Conservation (phyloP, 768 basidiomycete species). For the Neoboletus subvelutipes region DNA sequence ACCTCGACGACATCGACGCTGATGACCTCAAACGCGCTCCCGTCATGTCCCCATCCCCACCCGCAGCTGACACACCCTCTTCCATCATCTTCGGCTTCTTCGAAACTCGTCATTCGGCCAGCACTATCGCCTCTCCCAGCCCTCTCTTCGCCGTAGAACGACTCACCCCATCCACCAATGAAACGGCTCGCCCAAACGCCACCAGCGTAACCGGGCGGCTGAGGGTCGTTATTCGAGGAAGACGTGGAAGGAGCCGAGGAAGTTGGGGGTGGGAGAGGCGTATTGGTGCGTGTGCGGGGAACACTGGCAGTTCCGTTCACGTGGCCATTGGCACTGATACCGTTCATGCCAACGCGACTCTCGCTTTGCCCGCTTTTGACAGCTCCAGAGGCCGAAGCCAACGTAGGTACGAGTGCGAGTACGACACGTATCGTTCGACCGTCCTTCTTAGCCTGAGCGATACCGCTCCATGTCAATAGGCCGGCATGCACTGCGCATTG, state of each 20-base stretch:
- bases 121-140: constrained; percentile 30
- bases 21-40: constrained; percentile 71
- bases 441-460: constrained; percentile 37
- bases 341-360: constrained; percentile 19
- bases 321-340: constrained; percentile 26
- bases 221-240: constrained; percentile 28
- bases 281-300: constrained; percentile 31
- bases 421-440: constrained; percentile 42
- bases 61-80: constrained; percentile 61
- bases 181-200: constrained; percentile 39
- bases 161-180: constrained; percentile 42
- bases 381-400: constrained; percentile 45
- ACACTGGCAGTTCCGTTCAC: constrained; percentile 31
- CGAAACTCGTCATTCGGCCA: constrained; percentile 29
- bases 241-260: constrained; percentile 25
- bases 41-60: constrained; percentile 81
- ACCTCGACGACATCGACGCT: constrained; percentile 65
- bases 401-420: constrained; percentile 39
- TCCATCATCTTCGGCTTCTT: constrained; percentile 55
- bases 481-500: constrained; percentile 70
- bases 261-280: constrained; percentile 24
- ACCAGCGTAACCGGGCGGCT: constrained; percentile 26
- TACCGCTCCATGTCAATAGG: constrained; percentile 42
- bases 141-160: constrained; percentile 32
- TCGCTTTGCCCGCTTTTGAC: constrained; percentile 30